A percentile compares a stretch with the other conserved stretches of the same genome.
Conservation (phyloP, 208 protist genomes). For the Leishmania gerbilli region DNA sequence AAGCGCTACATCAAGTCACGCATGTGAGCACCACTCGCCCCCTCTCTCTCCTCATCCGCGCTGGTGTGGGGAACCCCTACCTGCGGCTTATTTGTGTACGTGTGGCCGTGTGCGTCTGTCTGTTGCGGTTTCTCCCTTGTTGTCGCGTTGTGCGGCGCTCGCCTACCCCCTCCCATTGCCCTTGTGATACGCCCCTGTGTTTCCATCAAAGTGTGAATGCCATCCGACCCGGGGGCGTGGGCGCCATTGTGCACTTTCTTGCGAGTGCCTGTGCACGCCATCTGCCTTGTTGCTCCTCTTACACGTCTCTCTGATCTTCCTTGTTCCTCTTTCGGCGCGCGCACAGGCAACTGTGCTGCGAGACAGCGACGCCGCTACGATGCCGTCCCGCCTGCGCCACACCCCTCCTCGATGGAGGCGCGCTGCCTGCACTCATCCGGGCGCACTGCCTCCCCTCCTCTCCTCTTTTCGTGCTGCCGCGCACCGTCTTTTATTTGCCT, state of each 20-base stretch:
- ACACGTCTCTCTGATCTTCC: too few relatives aligned
- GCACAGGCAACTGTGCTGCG: neutral
- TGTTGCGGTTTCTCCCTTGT: too few relatives aligned
- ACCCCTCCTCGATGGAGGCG: too few relatives aligned
- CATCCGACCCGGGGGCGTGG: neutral
- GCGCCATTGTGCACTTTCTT: neutral
- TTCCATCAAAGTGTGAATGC: neutral
- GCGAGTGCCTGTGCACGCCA: neutral
- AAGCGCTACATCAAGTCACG: constrained; percentile 24
- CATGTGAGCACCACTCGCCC: neutral
- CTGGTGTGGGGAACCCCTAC: neutral
- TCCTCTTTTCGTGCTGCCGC: neutral
- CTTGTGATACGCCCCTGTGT: neutral
- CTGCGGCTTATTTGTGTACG: neutral
- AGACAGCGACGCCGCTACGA: neutral
- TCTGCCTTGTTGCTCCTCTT: neutral
- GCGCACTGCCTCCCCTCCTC: neutral
- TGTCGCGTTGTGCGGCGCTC: neutral
- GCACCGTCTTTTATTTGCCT: neutral
- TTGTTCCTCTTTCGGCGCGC: too few relatives aligned
- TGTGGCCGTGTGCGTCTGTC: neutral
- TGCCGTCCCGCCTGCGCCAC: neutral
- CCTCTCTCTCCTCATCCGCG: neutral
- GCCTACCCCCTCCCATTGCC: neutral
- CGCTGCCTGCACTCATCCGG: neutral